Percentiles rank a stretch among this genome's conserved stretches.
These are phyloP conservation scores for Bipolaris oryzae DNA, from an alignment of 2,329 filamentous ascomycete species.

Conservation along the genomic window DNA sequence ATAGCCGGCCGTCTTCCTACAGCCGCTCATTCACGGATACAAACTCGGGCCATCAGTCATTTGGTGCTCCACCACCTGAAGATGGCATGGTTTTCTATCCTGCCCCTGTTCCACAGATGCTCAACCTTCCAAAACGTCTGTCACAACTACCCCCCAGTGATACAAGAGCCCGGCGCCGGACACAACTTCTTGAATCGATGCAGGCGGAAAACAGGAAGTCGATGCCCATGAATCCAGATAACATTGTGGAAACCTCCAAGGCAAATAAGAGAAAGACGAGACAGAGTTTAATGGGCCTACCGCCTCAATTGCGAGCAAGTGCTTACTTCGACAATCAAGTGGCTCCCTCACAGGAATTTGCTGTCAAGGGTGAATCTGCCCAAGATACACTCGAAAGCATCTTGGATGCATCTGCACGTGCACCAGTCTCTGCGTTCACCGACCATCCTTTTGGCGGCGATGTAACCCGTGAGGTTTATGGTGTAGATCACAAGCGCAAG, in stretches of 20 bases:
- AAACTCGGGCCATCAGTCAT: conserved; percentile 24
- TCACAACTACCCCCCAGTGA: conserved; percentile 72
- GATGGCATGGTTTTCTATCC: conserved; percentile 94
- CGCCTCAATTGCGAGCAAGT: conserved; percentile 86
- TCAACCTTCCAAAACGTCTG: conserved; percentile 88
- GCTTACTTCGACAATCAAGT: conserved; percentile 78
- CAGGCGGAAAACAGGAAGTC: conserved; percentile 61
- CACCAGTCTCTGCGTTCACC: conserved; percentile 89
- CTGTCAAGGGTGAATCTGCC: conserved; percentile 76
- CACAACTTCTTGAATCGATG: conserved; percentile 72
- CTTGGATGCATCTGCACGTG: conserved; percentile 83
- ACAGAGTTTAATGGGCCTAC: conserved; percentile 63
- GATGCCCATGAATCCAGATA: conserved; percentile 38
- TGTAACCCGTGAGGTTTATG: conserved; percentile 77
- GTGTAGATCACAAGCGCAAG: conserved; percentile 53
- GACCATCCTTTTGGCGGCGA: conserved; percentile 84
- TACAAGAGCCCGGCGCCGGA: conserved; percentile 72
- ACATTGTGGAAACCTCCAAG: conserved; percentile 12
- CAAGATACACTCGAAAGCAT: conserved; percentile 90
- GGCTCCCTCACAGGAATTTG: conserved; percentile 60
- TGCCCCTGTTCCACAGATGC: conserved; percentile 88
- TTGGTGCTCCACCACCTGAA: conserved; percentile 61
- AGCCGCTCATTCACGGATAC: conserved; percentile 51
- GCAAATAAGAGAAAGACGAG: conserved; percentile 39
- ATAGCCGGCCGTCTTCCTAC: conserved; percentile 34